phyloP scores from a whole-genome alignment of 257 asterid genomes.

The Fraxinus quadrangulata region DNA sequence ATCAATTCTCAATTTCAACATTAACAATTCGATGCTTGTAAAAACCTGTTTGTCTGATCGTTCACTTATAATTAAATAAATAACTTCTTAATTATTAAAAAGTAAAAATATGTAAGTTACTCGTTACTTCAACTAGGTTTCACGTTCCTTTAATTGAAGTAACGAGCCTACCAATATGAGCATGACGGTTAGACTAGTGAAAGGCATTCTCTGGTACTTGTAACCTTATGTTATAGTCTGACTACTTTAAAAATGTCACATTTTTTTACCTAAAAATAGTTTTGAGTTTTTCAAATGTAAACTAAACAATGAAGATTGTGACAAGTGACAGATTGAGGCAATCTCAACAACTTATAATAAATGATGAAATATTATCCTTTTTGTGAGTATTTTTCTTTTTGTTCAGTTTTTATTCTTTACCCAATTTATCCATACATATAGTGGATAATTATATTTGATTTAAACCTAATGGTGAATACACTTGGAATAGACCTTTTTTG shows the following conservation, averaged over 20 bases:
- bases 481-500: background rate
- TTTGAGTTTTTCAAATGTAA: background rate
- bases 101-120: background rate
- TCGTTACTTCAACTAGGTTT: background rate
- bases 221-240: no score
- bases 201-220: background rate
- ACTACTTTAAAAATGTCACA: no score
- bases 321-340: background rate
- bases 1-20: background rate
- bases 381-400: background rate
- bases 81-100: background rate
- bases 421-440: background rate
- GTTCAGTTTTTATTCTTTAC: background rate
- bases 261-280: no score
- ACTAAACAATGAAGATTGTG: background rate
- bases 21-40: background rate
- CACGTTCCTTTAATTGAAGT: background rate
- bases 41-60: background rate
- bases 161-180: no score
- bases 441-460: background rate
- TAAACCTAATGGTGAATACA: background rate
- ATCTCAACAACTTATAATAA: background rate
- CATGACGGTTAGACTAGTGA: background rate
- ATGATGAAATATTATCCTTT: background rate
- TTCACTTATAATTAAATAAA: background rate